These are phyloP conservation scores for Lyophyllum atratum DNA, from an alignment of 768 basidiomycete genomes.

Conservation along the genomic window DNA sequence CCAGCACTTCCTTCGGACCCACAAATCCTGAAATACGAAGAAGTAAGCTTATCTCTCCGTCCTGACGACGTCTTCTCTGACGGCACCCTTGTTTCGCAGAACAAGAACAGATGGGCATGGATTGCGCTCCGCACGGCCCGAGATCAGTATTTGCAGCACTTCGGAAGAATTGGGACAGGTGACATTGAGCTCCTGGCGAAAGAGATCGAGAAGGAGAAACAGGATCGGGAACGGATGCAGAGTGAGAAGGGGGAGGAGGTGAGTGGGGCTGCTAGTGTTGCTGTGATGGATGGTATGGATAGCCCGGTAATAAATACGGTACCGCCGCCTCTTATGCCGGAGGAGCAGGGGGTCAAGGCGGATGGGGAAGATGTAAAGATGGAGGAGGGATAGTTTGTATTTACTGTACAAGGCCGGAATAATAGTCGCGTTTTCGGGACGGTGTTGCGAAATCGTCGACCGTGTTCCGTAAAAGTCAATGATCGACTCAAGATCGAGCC, in stretches of 20 bases:
- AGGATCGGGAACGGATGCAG: constrained; percentile 38
- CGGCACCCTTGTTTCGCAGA: constrained; percentile 41
- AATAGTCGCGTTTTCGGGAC: background rate
- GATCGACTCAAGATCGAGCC: constrained; percentile 6
- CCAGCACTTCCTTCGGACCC: constrained; percentile 38
- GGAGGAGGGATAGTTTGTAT: constrained; percentile 31
- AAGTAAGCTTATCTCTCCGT: constrained; percentile 42
- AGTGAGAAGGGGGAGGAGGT: constrained; percentile 42
- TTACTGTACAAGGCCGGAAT: background rate
- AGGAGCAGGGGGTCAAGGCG: constrained; percentile 21
- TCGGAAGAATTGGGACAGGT: constrained; percentile 81
- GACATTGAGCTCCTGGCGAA: constrained; percentile 58
- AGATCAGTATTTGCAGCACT: constrained; percentile 71
- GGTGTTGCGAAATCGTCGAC: background rate
- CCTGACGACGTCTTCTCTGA: constrained; percentile 6
- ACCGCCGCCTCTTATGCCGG: constrained; percentile 21
- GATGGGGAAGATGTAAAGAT: constrained; percentile 51
- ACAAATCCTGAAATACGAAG: constrained; percentile 60
- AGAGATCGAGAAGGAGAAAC: constrained; percentile 53
- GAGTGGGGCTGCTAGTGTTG: constrained; percentile 22
- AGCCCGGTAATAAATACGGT: constrained; percentile 27
- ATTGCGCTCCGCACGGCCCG: constrained; percentile 77
- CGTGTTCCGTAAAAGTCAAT: background rate
- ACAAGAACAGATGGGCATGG: constrained; percentile 80
- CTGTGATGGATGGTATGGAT: constrained; percentile 33